phyloP scores from a whole-genome alignment of 2,329 filamentous ascomycete genomes.

The Byssoonygena ceratinophila region DNA sequence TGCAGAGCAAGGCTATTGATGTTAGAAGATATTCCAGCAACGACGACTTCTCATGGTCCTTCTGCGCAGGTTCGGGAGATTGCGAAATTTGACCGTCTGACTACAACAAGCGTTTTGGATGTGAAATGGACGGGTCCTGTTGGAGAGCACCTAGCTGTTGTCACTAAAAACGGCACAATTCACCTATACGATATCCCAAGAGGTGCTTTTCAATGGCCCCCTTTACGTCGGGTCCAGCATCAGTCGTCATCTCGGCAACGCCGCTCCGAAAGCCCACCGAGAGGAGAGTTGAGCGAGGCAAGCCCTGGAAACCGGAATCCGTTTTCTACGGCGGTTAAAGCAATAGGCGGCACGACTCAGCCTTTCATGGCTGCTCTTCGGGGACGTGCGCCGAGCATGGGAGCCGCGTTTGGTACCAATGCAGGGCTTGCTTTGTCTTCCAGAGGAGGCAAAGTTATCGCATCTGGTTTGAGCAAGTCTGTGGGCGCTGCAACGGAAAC shows the following conservation, averaged over 20 bases:
- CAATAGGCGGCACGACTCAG: slow-evolving; percentile 50
- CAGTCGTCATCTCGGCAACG: slow-evolving; percentile 24
- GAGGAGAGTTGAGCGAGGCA: slow-evolving; percentile 41
- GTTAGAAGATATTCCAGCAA: slow-evolving; percentile 26
- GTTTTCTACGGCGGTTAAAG: slow-evolving; percentile 59
- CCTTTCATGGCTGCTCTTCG: slow-evolving; percentile 59
- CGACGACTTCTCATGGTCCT: slow-evolving; percentile 18
- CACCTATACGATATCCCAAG: slow-evolving; percentile 81
- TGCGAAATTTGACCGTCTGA: slow-evolving; percentile 82
- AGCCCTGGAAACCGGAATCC: slow-evolving; percentile 40
- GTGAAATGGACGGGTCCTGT: slow-evolving; percentile 76
- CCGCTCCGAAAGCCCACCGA: slow-evolving; percentile 26
- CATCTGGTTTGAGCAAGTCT: slow-evolving; percentile 42
- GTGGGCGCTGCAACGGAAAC: slow-evolving; percentile 41
- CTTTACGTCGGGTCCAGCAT: slow-evolving; percentile 45
- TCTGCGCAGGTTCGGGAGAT: slow-evolving; percentile 59
- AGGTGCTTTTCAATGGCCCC: slow-evolving; percentile 78
- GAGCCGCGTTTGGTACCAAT: slow-evolving; percentile 35
- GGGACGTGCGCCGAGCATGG: slow-evolving; percentile 40
- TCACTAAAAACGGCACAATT: slow-evolving; percentile 90
- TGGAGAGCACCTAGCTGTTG: slow-evolving; percentile 73
- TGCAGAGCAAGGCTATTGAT: slow-evolving; percentile 32
- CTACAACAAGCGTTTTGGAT: slow-evolving; percentile 79
- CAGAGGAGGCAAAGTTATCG: slow-evolving; percentile 41
- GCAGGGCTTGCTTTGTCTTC: slow-evolving; percentile 38